Base-by-base conservation (phyloP, 2,329 filamentous ascomycete genomes). In the Ophiostoma himal-ulmi region DNA sequence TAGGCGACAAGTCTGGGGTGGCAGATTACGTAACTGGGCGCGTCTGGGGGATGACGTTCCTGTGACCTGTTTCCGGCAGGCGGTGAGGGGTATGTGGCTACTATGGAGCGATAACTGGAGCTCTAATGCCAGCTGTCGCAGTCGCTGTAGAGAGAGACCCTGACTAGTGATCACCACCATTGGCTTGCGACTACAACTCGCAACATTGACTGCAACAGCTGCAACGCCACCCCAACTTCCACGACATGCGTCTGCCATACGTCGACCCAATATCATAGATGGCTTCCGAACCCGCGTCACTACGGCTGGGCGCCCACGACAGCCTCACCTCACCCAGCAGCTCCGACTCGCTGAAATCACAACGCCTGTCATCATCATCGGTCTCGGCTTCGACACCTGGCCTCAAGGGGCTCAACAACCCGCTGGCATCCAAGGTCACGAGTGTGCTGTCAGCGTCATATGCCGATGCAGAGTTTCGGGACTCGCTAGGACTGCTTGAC, bases 381-480 rank as follows among this genome's bases (percentile, higher is more conserved):
- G 14, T 20, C 70, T 65, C 62, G 30, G 30, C 60, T 70, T 75
- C 71, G 17, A 17, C 78, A 67, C 75, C 74, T 22, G 66, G 68
- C 7, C 62, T 73, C 3, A 65, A 65, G n/a, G 62, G 62, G 8
- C 62, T 65, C 36, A 85, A 80, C 54, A 74, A 71, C 78, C 90
- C 93, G 8, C 82, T 98, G 41, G 89, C 92, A 8, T 90, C 90
- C 72, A 93, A 95, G 77, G 87, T 97, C 75, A 91, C 92, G 34
- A 89, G 87, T 72, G 91, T 98, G 57, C 86, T 98, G 67, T 97
- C 95, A 4, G 90, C 93, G 2, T 97, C 94, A 0, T 97, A 97
- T 80, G 91, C 93, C 7, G 95, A 98, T 79, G 85, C 92, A 5
- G 94, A 97, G 75, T 96, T 98, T 75, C 88, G 93, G 74, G 92